Percentiles rank a stretch among this genome's conserved stretches.
These are phyloP conservation scores for Xerocomellus dryophilus DNA, from an alignment of 768 basidiomycete genomes.

Conservation along the genomic window DNA sequence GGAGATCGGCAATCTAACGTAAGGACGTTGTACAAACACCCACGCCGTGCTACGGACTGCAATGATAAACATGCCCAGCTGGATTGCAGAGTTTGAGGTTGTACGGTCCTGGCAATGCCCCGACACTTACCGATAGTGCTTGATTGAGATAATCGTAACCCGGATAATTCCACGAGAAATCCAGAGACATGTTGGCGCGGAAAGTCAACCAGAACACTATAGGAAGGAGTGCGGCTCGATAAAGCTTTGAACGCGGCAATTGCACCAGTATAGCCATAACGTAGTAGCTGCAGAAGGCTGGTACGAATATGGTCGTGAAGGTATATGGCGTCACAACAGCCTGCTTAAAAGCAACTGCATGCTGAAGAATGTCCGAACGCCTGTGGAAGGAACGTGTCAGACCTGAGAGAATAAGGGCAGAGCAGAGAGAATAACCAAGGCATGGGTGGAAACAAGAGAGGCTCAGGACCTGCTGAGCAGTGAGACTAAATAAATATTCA, in stretches of 20 bases:
- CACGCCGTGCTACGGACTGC: slow-evolving; percentile 26
- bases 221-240: slow-evolving; percentile 49
- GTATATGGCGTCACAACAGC: slow-evolving; percentile 24
- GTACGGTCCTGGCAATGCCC: too few species aligned
- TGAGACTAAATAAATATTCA: too few species aligned
- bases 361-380: slow-evolving; percentile 6
- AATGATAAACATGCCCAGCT: slow-evolving; percentile 26
- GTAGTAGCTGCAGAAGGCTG: slow-evolving; percentile 46
- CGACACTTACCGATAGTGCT: slow-evolving; percentile 17
- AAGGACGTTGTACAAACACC: slow-evolving; percentile 15
- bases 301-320: slow-evolving; percentile 38
- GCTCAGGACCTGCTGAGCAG: background rate
- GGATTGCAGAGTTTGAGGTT: background rate
- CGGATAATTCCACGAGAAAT: slow-evolving; percentile 20
- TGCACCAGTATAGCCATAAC: slow-evolving; percentile 52
- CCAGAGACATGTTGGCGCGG: slow-evolving; percentile 33
- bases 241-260: slow-evolving; percentile 40
- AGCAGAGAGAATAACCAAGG: slow-evolving; percentile 8
- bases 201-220: slow-evolving; percentile 44
- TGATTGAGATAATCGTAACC: slow-evolving; percentile 22
- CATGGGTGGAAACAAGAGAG: slow-evolving; percentile 1
- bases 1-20: slow-evolving; percentile 11
- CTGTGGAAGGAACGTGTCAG: slow-evolving; percentile 8
- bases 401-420: background rate
- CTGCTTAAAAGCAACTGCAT: slow-evolving; percentile 16